Conservation (phyloP, 805 yeast genomes). For the Kluyveromyces lactis region DNA sequence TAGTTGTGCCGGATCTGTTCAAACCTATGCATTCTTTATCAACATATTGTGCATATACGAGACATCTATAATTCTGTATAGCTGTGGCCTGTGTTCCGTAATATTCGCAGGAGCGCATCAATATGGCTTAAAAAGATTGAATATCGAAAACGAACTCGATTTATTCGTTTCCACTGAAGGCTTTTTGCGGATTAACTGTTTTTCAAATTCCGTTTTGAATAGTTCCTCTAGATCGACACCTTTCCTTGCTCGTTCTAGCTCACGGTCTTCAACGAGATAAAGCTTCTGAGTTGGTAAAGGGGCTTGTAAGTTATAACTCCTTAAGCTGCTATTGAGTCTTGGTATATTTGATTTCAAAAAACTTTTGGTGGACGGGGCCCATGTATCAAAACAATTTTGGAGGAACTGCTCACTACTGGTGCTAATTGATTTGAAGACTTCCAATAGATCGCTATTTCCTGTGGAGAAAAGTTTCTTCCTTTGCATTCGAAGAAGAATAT, state of each 20-base stretch:
- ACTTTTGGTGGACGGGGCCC: conserved; percentile 31
- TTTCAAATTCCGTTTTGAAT: conserved; percentile 2
- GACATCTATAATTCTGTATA: too few species aligned
- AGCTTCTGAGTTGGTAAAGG: conserved; percentile 51
- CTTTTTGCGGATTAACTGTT: background rate
- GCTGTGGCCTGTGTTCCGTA: too few species aligned
- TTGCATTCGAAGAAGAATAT: conserved; percentile 9
- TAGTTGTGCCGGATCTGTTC: too few species aligned
- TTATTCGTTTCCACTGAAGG: background rate
- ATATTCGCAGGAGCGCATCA: too few species aligned
- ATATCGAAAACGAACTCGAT: background rate
- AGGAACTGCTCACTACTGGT: background rate
- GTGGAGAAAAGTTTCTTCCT: background rate
- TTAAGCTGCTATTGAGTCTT: conserved; percentile 38
- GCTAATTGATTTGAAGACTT: background rate
- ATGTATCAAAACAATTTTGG: conserved; percentile 16
- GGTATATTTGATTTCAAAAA: conserved; percentile 31
- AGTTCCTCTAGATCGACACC: conserved; percentile 22
- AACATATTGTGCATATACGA: too few species aligned
- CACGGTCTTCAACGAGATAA: conserved; percentile 40
- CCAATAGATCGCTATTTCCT: background rate
- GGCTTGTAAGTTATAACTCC: conserved; percentile 58
- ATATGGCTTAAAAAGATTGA: background rate
- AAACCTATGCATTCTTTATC: too few species aligned
- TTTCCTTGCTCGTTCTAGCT: conserved; percentile 33